Conservation (phyloP, 2,329 filamentous ascomycete species). For the Aureobasidium sp. region DNA sequence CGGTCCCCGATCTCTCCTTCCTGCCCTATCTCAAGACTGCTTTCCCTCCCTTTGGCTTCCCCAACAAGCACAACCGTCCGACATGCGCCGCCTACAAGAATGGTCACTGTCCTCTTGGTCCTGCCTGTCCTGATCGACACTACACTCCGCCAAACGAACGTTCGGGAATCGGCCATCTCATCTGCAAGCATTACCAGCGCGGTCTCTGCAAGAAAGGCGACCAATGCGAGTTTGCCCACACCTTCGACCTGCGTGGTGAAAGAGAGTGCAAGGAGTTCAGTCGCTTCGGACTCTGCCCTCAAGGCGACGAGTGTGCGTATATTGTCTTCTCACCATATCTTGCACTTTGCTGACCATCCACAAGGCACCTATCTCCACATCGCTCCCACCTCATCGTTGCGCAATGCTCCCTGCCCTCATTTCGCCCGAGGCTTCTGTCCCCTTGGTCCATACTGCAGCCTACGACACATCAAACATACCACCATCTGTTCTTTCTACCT, state of each 20-base stretch:
- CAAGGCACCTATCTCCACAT: conserved; percentile 28
- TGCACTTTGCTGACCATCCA: conserved; percentile 42
- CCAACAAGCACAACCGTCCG: conserved; percentile 41
- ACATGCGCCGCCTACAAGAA: conserved; percentile 79
- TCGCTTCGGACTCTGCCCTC: conserved; percentile 87
- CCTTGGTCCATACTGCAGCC: conserved; percentile 75
- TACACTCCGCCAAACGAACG: conserved; percentile 39
- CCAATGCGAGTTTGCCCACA: conserved; percentile 93
- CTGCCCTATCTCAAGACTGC: conserved; percentile 24
- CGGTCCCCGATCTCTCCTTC: conserved; percentile 26
- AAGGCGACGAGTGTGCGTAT: conserved; percentile 82
- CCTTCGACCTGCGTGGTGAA: conserved; percentile 97
- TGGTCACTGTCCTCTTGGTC: conserved; percentile 79
- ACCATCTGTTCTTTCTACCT: conserved; percentile 78
- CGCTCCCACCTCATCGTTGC: conserved; percentile 57
- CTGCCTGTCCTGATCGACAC: conserved; percentile 80
- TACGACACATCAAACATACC: conserved; percentile 73
- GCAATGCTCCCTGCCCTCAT: conserved; percentile 62
- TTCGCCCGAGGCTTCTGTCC: conserved; percentile 95
- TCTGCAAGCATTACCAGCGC: conserved; percentile 98
- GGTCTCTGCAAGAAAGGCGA: conserved; percentile 97
- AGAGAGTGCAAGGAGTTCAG: conserved; percentile 97
- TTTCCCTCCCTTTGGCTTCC: conserved; percentile 26
- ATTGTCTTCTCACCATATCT: conserved; percentile 60
- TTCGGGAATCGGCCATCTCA: conserved; percentile 45